These are phyloP conservation scores for Monilinia fructicola DNA, from an alignment of 2,329 filamentous ascomycete genomes.

Conservation along the genomic window DNA sequence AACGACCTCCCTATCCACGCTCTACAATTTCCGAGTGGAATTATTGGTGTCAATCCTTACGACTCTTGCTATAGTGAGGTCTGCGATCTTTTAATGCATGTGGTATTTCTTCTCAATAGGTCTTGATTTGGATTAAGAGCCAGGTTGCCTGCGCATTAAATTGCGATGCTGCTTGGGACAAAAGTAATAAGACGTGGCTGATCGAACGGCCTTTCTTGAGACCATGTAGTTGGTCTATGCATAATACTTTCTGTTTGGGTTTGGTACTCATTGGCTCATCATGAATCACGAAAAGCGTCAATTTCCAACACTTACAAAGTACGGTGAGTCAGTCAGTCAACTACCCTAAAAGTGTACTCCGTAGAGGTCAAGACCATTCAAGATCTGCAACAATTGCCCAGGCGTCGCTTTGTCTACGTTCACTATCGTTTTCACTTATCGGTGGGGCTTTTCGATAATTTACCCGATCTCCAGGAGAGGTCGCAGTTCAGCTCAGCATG, in stretches of 20 bases:
- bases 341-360: background rate
- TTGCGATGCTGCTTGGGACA: too few relatives aligned
- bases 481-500: background rate
- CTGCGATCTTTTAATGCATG: constrained; percentile 4
- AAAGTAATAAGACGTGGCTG: background rate
- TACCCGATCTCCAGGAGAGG: background rate
- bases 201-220: background rate
- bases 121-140: background rate
- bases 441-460: background rate
- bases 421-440: background rate
- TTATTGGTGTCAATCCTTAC: background rate
- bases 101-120: background rate
- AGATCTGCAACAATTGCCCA: constrained; percentile 11
- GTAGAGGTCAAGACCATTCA: constrained; percentile 1
- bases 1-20: background rate
- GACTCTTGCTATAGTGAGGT: background rate
- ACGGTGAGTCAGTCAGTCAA: background rate
- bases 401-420: background rate
- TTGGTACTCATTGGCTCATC: background rate
- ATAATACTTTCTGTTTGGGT: background rate
- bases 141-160: background rate
- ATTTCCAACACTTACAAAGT: background rate
- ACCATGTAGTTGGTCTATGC: background rate
- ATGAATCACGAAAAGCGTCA: background rate
- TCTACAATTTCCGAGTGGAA: background rate